Conservation (phyloP, 768 basidiomycete species). For the Tricholoma flavovirens region DNA sequence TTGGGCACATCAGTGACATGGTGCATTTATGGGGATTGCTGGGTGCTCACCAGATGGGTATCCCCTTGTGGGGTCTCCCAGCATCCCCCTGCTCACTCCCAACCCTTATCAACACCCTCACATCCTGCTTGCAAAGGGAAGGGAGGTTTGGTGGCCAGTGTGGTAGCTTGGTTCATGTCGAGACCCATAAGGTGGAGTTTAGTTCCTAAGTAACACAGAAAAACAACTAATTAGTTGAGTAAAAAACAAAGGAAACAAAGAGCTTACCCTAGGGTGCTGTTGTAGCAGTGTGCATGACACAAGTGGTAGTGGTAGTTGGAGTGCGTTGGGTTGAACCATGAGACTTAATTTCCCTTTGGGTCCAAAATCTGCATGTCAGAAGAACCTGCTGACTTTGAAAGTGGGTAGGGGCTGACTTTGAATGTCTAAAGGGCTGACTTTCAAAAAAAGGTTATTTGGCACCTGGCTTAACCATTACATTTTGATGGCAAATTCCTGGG, state of each 20-base stretch:
- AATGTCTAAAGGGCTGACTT: too few species aligned
- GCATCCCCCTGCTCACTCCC: background rate
- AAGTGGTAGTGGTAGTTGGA: background rate
- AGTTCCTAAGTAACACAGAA: background rate
- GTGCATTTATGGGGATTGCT: background rate
- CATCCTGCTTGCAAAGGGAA: background rate
- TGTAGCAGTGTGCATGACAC: background rate
- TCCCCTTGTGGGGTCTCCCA: background rate
- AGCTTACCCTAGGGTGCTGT: background rate
- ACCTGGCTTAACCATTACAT: too few species aligned
- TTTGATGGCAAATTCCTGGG: too few species aligned
- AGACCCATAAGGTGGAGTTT: background rate
- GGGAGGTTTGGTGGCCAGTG: background rate
- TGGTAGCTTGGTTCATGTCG: background rate
- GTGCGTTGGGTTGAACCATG: background rate
- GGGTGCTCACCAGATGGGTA: background rate
- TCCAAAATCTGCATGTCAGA: too few species aligned
- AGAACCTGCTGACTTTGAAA: too few species aligned
- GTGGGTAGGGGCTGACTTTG: too few species aligned
- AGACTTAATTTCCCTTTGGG: too few species aligned
- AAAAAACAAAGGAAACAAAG: background rate
- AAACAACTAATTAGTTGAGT: background rate
- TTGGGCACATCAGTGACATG: background rate
- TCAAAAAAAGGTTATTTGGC: too few species aligned
- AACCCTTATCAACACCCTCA: background rate